Evolutionary conservation across 1,139 yeast genomes (phyloP).

Genomic region (Magnusiomyces suaveolens): DNA sequence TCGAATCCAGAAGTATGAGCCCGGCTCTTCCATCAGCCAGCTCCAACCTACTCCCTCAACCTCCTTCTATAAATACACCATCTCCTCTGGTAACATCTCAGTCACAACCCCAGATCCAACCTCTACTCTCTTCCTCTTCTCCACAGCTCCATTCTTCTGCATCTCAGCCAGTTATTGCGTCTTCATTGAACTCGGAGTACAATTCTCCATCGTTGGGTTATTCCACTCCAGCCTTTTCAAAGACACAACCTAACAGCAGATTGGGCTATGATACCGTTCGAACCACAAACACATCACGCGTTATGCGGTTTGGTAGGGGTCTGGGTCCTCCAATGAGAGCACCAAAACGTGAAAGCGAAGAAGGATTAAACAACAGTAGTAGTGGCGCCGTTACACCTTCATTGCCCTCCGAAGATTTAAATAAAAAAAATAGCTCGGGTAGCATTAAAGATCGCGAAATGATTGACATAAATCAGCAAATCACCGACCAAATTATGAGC

Average conservation of each 20-base stretch:
- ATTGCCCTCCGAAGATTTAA: background rate
- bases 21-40: background rate
- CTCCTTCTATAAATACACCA: background rate
- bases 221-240: constrained; percentile 34
- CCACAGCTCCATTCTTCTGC: background rate
- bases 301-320: constrained; percentile 16
- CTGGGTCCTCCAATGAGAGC: constrained; percentile 20
- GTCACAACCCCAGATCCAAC: background rate
- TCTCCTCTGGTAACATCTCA: background rate
- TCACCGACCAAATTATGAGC: background rate
- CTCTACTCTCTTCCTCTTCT: background rate
- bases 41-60: background rate
- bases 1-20: background rate
- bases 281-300: constrained; percentile 13
- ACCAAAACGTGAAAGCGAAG: constrained; percentile 12
- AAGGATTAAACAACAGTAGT: background rate
- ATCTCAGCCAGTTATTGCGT: background rate
- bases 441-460: constrained; percentile 1
- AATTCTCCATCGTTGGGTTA: background rate
- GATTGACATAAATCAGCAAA: background rate
- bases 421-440: background rate
- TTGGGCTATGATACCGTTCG: background rate
- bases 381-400: background rate
- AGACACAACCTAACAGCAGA: background rate
- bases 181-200: background rate